Percentiles rank a stretch among this genome's conserved stretches.
Evolutionary conservation across 768 basidiomycete species (phyloP).

Genomic region (Cyathus striatus): DNA sequence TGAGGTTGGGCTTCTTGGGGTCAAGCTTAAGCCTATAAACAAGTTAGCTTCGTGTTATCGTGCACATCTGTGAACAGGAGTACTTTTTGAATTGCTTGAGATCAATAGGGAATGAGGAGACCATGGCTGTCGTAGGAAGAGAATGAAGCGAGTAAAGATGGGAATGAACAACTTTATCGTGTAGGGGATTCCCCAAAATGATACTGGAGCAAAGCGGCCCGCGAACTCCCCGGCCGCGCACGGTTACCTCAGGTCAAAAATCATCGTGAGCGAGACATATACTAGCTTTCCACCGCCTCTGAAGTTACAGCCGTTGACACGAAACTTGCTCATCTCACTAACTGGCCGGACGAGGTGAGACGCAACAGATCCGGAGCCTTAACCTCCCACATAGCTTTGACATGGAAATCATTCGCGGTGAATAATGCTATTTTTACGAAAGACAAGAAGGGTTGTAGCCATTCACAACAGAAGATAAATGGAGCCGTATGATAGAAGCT

Average conservation of each 20-base stretch:
- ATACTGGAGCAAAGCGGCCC: not conserved
- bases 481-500: too few relatives aligned
- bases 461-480: too few relatives aligned
- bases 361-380: too few relatives aligned
- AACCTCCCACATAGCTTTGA: too few relatives aligned
- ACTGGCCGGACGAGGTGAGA: too few relatives aligned
- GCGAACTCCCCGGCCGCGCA: not conserved
- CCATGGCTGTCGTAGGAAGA: slow-evolving; percentile 21
- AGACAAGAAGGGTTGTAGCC: too few relatives aligned
- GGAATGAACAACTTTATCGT: slow-evolving; percentile 1
- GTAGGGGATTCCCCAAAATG: slow-evolving; percentile 1
- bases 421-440: too few relatives aligned
- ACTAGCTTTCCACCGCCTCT: too few relatives aligned
- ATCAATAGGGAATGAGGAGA: slow-evolving; percentile 66
- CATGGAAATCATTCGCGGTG: too few relatives aligned
- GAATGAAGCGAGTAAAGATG: slow-evolving; percentile 2
- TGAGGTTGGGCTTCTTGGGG: slow-evolving; percentile 57
- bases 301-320: too few relatives aligned
- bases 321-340: too few relatives aligned
- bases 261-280: too few relatives aligned
- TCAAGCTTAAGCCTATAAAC: slow-evolving; percentile 62
- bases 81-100: slow-evolving; percentile 74
- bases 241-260: not conserved
- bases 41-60: slow-evolving; percentile 2
- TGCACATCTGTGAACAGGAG: slow-evolving; percentile 1